phyloP scores from a whole-genome alignment of 2,329 filamentous ascomycete genomes.

The Diaporthe amygdali region DNA sequence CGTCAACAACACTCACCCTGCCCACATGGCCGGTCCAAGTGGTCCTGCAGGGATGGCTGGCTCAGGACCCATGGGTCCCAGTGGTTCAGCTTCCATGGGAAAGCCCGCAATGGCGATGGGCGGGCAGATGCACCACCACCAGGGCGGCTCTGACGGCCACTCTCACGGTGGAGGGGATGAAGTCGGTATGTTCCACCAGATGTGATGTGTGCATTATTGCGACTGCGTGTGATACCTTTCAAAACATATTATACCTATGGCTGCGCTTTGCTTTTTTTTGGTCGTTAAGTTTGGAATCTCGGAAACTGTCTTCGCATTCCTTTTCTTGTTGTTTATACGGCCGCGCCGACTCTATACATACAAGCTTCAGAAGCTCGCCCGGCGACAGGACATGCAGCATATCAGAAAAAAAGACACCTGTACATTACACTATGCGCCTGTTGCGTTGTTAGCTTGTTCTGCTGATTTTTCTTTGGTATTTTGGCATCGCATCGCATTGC shows the following conservation, averaged over 20 bases:
- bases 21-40: constrained; percentile 59
- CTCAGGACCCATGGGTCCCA: constrained; percentile 66
- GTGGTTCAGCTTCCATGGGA: constrained; percentile 60
- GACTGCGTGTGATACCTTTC: constrained; percentile 37
- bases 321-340: constrained; percentile 40
- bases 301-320: constrained; percentile 23
- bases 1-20: constrained; percentile 63
- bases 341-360: constrained; percentile 28
- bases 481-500: constrained; percentile 44
- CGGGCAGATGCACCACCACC: constrained; percentile 77
- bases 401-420: constrained; percentile 44
- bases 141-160: constrained; percentile 71
- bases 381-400: constrained; percentile 46
- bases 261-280: constrained; percentile 34
- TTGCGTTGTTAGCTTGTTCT: constrained; percentile 44
- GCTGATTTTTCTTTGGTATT: constrained; percentile 49
- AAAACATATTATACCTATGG: constrained; percentile 37
- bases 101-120: constrained; percentile 72
- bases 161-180: constrained; percentile 75
- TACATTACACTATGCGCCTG: constrained; percentile 58
- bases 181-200: constrained; percentile 98
- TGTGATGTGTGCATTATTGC: constrained; percentile 65
- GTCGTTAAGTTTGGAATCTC: constrained; percentile 33
- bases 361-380: constrained; percentile 36
- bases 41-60: constrained; percentile 69